These are phyloP conservation scores for Allium cepa DNA, from an alignment of 106 monocot species.

Conservation along the genomic window DNA sequence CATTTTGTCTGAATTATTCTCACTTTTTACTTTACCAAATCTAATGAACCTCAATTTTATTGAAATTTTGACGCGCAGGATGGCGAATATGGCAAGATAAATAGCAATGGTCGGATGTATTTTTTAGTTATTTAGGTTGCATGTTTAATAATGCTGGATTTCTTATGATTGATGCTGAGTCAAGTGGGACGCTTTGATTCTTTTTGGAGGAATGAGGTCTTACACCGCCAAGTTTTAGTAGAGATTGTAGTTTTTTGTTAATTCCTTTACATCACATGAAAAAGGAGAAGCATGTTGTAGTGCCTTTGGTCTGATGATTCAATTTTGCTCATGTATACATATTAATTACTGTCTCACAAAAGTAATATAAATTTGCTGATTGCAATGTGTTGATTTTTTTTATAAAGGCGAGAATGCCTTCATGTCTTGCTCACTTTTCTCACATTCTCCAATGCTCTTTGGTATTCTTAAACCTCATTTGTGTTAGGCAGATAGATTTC, in stretches of 20 bases:
- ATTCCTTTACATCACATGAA: not conserved
- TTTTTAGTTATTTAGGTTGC: not conserved
- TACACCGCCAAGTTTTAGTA: not conserved
- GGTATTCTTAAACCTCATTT: too few species aligned
- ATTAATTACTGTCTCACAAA: not conserved
- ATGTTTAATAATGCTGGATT: constrained; percentile 1
- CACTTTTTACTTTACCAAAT: not conserved
- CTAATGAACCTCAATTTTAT: not conserved
- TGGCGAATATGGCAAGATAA: constrained; percentile 21
- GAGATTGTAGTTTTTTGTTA: constrained; percentile 1
- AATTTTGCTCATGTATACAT: constrained; percentile 6
- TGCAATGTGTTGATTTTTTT: not conserved
- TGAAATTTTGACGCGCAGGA: constrained; percentile 1
- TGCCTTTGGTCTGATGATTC: not conserved
- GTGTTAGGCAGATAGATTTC: too few species aligned
- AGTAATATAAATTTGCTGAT: not conserved
- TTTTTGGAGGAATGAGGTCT: constrained; percentile 10
- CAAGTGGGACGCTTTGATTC: not conserved
- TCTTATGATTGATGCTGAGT: constrained; percentile 1
- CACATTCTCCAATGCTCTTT: too few species aligned
- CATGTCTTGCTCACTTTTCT: too few species aligned
- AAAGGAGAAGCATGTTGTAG: not conserved
- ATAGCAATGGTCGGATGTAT: not conserved
- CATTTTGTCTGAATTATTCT: not conserved
- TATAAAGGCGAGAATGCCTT: not conserved